phyloP scores from a whole-genome alignment of 805 yeast genomes.

The Metschnikowia henanensis region DNA sequence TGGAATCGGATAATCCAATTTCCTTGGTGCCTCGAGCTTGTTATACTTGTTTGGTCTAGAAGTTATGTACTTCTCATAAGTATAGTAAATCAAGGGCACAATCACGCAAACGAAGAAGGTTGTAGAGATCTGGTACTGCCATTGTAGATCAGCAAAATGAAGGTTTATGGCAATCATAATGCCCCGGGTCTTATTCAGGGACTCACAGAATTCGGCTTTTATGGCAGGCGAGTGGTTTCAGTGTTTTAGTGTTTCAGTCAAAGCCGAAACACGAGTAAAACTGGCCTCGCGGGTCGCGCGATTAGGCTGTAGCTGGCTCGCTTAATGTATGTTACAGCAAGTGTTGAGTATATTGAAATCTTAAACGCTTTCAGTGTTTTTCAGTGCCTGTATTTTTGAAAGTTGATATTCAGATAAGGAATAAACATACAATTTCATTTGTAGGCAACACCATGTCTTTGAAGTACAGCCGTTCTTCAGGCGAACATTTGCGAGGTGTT shows the following conservation, averaged over 20 bases:
- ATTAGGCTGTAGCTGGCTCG: slow-evolving; percentile 1
- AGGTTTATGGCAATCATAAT: slow-evolving; percentile 45
- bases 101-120: slow-evolving; percentile 43
- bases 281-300: slow-evolving; percentile 2
- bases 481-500: no score
- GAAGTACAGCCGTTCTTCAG: no score
- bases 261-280: background rate
- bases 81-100: slow-evolving; percentile 34
- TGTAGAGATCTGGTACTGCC: slow-evolving; percentile 47
- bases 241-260: background rate
- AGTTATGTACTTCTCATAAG: slow-evolving; percentile 38
- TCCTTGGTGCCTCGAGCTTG: slow-evolving; percentile 43
- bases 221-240: background rate
- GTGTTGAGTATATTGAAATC: no score
- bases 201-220: background rate
- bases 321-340: no score
- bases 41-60: slow-evolving; percentile 40
- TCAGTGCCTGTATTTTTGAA: no score
- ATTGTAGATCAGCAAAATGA: slow-evolving; percentile 38
- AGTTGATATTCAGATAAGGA: no score
- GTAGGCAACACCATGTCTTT: no score
- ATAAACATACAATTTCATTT: no score
- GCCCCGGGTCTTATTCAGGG: background rate
- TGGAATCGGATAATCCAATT: slow-evolving; percentile 59
- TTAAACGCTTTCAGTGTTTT: no score